These are phyloP conservation scores for Eucalyptus pauciflora DNA, from an alignment of 345 rosid genomes.

Conservation along the genomic window DNA sequence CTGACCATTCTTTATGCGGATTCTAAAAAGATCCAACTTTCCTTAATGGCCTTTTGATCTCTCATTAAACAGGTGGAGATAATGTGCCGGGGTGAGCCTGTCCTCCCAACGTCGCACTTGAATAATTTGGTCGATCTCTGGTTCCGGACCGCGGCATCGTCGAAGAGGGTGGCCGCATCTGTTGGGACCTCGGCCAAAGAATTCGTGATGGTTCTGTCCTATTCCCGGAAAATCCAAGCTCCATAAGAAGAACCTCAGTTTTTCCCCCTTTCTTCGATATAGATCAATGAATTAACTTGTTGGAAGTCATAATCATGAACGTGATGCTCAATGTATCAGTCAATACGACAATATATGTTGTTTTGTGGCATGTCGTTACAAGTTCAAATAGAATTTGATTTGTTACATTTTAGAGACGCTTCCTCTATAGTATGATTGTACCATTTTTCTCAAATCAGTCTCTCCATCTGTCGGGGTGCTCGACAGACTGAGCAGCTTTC, in stretches of 20 bases:
- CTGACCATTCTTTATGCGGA: neutral
- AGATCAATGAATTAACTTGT: neutral
- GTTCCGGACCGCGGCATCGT: conserved; percentile 32
- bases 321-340: neutral
- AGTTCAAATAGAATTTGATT: neutral
- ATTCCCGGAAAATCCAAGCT: conserved; percentile 34
- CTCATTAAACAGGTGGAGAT: conserved; percentile 42
- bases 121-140: conserved; percentile 51
- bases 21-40: neutral
- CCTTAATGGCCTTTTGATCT: neutral
- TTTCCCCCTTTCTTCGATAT: neutral
- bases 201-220: conserved; percentile 61
- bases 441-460: neutral
- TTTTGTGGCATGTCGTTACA: neutral
- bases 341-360: neutral
- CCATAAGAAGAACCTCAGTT: neutral
- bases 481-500: neutral
- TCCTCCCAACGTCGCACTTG: conserved; percentile 30
- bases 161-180: conserved; percentile 34
- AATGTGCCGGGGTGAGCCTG: conserved; percentile 46
- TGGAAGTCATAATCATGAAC: neutral
- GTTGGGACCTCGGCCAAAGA: conserved; percentile 68
- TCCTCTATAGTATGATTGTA: neutral
- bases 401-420: neutral
- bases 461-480: neutral